Evolutionary conservation across 164 flowering plant species (phyloP).

Genomic region (Stephania cephalantha): DNA sequence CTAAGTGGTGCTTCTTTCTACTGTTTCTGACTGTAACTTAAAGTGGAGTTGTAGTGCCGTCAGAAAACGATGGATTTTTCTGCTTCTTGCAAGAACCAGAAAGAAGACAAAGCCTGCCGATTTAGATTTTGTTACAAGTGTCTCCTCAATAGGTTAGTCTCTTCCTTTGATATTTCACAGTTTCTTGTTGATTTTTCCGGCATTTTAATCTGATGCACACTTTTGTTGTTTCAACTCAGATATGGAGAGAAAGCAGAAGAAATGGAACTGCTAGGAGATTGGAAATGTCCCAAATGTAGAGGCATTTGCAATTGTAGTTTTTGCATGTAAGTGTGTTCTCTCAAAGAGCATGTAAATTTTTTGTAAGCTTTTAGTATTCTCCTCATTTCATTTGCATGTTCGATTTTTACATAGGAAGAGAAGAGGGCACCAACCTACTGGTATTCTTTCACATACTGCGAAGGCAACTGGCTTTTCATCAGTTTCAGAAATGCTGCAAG

Average conservation of each 20-base stretch:
- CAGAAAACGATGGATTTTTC: conserved; percentile 62
- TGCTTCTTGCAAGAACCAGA: conserved; percentile 50
- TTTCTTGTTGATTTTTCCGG: background rate
- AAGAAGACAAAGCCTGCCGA: conserved; percentile 37
- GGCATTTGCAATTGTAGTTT: conserved; percentile 84
- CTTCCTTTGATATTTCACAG: background rate
- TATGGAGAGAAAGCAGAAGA: conserved; percentile 86
- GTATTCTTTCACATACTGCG: conserved; percentile 55
- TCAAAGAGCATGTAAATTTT: background rate
- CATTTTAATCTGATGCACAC: background rate
- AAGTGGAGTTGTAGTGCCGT: conserved; percentile 53
- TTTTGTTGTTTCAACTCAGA: conserved; percentile 26
- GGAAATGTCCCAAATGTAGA: conserved; percentile 88
- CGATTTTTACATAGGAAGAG: conserved; percentile 55
- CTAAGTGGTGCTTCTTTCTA: background rate
- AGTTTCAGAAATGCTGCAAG: conserved; percentile 60
- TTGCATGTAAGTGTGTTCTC: conserved; percentile 56
- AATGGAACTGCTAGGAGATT: conserved; percentile 31
- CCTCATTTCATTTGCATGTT: background rate
- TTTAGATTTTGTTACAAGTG: conserved; percentile 65
- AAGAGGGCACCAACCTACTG: conserved; percentile 72
- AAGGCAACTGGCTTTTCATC: conserved; percentile 73
- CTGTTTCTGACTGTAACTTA: background rate
- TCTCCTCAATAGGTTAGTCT: conserved; percentile 62
- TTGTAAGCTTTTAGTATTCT: background rate